Conservation (phyloP, 164 flowering plant genomes). For the Vitis vinifera region DNA sequence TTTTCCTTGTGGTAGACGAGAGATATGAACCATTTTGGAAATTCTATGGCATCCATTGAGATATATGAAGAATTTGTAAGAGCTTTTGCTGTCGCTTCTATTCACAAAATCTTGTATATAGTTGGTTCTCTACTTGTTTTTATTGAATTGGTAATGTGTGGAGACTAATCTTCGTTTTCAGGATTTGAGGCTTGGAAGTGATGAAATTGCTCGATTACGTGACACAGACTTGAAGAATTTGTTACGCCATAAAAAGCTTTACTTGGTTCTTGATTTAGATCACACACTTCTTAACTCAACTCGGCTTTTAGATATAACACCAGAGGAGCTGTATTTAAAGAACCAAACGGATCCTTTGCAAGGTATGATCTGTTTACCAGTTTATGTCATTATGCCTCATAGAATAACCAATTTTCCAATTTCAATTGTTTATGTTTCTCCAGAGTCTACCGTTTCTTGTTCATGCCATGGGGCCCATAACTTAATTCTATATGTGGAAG, state of each 20-base stretch:
- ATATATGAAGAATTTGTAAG: not conserved
- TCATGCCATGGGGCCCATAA: too few relatives aligned
- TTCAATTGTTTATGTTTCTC: too few relatives aligned
- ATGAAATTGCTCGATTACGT: slow-evolving; percentile 65
- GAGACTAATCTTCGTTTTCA: slow-evolving; percentile 22
- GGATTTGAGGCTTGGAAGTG: slow-evolving; percentile 65
- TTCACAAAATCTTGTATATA: not conserved
- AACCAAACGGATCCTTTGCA: slow-evolving; percentile 42
- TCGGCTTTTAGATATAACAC: slow-evolving; percentile 36
- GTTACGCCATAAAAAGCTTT: slow-evolving; percentile 56
- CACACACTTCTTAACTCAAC: slow-evolving; percentile 87
- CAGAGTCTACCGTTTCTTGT: too few relatives aligned
- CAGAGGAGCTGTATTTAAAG: slow-evolving; percentile 64
- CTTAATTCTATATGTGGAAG: too few relatives aligned
- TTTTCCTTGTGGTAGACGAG: too few relatives aligned
- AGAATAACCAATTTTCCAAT: too few relatives aligned
- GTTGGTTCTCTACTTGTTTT: not conserved
- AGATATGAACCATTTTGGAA: not conserved
- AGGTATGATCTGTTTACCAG: slow-evolving; percentile 34
- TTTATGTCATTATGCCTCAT: not conserved
- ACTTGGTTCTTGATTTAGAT: slow-evolving; percentile 78
- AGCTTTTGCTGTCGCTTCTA: not conserved
- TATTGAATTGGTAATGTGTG: not conserved
- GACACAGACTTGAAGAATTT: slow-evolving; percentile 49
- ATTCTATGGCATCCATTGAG: not conserved